Conservation (phyloP, 1,284 basidiomycete species). For the Polyporus tsugae region DNA sequence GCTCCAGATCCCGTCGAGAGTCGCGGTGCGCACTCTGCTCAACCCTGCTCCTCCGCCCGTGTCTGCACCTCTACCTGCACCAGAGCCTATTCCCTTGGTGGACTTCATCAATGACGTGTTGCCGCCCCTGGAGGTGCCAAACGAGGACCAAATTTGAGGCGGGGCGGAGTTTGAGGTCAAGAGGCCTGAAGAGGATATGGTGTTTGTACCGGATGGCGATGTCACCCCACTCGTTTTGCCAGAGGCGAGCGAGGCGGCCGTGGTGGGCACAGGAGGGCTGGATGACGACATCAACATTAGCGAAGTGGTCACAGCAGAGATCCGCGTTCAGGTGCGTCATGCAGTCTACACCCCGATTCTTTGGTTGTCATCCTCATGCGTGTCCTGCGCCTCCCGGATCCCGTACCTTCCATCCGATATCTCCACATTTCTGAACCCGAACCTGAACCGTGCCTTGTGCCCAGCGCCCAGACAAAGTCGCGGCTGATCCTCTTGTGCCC, state of each 20-base stretch:
- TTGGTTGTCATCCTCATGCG: neutral
- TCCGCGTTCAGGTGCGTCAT: slow-evolving; percentile 5
- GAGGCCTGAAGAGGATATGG: neutral
- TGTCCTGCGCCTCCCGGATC: neutral
- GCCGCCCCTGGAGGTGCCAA: slow-evolving; percentile 4
- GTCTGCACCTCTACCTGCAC: neutral
- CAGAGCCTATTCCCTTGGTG: neutral
- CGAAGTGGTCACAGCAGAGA: slow-evolving; percentile 3
- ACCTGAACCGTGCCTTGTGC: neutral
- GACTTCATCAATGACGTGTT: neutral
- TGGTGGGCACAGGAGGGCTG: neutral
- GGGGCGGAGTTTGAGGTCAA: neutral
- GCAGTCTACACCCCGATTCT: neutral
- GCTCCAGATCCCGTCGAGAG: slow-evolving; percentile 28
- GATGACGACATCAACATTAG: neutral
- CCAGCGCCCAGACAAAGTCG: slow-evolving; percentile 1
- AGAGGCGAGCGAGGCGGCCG: slow-evolving; percentile 6
- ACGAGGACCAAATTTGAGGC: neutral
- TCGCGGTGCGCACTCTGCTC: slow-evolving; percentile 24
- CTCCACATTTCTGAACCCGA: neutral
- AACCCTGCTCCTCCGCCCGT: slow-evolving; percentile 21
- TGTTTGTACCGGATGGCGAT: slow-evolving; percentile 14
- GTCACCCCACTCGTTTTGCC: slow-evolving; percentile 17
- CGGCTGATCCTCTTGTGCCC: slow-evolving; percentile 2
- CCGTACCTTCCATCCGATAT: neutral